Evolutionary conservation across 2,329 filamentous ascomycete genomes (phyloP).

Genomic region (Arachnomyces sp.): DNA sequence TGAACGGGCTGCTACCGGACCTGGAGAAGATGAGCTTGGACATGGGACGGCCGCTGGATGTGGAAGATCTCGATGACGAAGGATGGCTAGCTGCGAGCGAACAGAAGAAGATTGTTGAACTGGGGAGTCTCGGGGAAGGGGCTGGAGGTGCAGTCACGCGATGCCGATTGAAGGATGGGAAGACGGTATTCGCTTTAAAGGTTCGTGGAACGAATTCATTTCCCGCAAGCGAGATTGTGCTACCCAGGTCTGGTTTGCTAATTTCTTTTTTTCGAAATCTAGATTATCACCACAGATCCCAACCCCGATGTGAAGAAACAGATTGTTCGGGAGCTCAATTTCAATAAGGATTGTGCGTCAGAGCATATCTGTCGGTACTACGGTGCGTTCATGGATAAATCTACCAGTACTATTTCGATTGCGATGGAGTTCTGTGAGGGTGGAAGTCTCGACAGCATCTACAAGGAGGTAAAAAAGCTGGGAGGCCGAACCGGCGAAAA

Average conservation of each 20-base stretch:
- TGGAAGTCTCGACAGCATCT: constrained; percentile 91
- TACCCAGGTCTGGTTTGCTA: constrained; percentile 1
- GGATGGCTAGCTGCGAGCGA: constrained; percentile 90
- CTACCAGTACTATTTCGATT: constrained; percentile 95
- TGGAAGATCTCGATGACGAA: constrained; percentile 90
- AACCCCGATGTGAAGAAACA: constrained; percentile 98
- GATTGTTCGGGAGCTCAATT: constrained; percentile 89
- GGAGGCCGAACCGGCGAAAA: constrained; percentile 94
- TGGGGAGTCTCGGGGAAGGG: constrained; percentile 86
- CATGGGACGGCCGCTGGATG: constrained; percentile 75
- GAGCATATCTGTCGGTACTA: constrained; percentile 97
- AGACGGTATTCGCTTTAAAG: constrained; percentile 94
- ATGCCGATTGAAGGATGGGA: constrained; percentile 81
- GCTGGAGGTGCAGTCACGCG: constrained; percentile 92
- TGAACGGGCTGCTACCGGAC: constrained; percentile 65
- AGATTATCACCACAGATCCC: constrained; percentile 97
- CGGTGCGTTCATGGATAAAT: constrained; percentile 90
- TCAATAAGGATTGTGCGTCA: constrained; percentile 95
- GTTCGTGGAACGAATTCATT: constrained; percentile 42
- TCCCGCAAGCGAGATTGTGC: background rate
- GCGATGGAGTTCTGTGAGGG: constrained; percentile 99
- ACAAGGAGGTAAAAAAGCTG: constrained; percentile 92
- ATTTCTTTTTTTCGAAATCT: constrained; percentile 15
- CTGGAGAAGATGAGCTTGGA: constrained; percentile 77
- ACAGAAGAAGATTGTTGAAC: constrained; percentile 77